A percentile compares a stretch with the other conserved stretches of the same genome.
These are phyloP conservation scores for Sanguinoderma infundibulare DNA, from an alignment of 1,284 basidiomycete genomes.

Conservation along the genomic window DNA sequence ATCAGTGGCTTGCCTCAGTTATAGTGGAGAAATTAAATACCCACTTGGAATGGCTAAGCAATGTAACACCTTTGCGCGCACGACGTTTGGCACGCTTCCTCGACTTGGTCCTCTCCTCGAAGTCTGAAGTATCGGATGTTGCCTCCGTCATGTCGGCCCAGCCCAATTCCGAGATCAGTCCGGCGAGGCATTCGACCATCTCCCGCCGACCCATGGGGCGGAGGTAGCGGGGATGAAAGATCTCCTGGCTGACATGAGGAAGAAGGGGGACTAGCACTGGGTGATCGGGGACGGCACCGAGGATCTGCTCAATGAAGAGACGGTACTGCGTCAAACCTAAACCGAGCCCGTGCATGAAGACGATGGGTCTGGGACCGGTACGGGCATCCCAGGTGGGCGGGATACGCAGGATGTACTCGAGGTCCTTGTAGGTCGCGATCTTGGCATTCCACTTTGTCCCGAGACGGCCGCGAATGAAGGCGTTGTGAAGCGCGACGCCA, in stretches of 20 bases:
- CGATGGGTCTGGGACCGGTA: conserved; percentile 66
- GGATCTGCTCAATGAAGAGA: conserved; percentile 51
- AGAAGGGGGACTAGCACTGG: conserved; percentile 83
- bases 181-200: conserved; percentile 61
- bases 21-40: conserved; percentile 30
- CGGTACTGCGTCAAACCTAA: conserved; percentile 78
- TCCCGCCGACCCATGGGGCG: conserved; percentile 69
- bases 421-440: conserved; percentile 54
- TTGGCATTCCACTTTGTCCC: conserved; percentile 50
- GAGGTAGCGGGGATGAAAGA: conserved; percentile 79
- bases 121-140: conserved; percentile 12
- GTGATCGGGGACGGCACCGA: conserved; percentile 61
- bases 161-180: conserved; percentile 63
- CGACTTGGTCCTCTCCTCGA: conserved; percentile 21
- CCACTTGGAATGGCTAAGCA: conserved; percentile 90
- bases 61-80: conserved; percentile 58
- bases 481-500: conserved; percentile 60
- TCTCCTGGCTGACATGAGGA: conserved; percentile 83
- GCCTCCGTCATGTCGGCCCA: conserved; percentile 53
- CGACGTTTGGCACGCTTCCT: conserved; percentile 8
- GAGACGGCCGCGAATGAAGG: conserved; percentile 49
- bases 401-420: conserved; percentile 80
- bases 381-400: conserved; percentile 67
- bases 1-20: conserved; percentile 12
- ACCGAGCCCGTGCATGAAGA: conserved; percentile 89